A percentile compares a stretch with the other conserved stretches of the same genome.
Conservation (phyloP, 352 stramenopile genomes). For the Pythium scleroteichum region DNA sequence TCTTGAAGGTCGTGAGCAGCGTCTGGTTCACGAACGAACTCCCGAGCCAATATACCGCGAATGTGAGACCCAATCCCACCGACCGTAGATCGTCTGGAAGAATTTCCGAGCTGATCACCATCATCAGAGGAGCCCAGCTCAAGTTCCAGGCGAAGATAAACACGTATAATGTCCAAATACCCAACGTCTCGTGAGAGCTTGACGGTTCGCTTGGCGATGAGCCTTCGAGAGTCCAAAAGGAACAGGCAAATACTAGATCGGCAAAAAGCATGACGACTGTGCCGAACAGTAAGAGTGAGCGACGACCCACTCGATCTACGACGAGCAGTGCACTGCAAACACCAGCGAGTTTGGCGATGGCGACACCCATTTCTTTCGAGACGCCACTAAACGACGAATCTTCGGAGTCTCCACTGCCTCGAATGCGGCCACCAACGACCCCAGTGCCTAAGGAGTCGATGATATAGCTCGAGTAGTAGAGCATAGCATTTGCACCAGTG, state of each 20-base stretch:
- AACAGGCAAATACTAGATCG: slow-evolving; percentile 53
- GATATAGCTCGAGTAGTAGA: slow-evolving; percentile 85
- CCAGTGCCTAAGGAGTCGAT: slow-evolving; percentile 39
- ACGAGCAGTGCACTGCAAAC: slow-evolving; percentile 57
- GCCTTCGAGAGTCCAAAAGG: slow-evolving; percentile 45
- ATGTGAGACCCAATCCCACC: slow-evolving; percentile 69
- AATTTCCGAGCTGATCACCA: slow-evolving; percentile 69
- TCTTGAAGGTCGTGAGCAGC: slow-evolving; percentile 55
- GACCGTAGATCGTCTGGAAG: slow-evolving; percentile 71
- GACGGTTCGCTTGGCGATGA: background rate
- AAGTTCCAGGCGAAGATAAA: slow-evolving; percentile 81
- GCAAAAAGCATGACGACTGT: slow-evolving; percentile 51
- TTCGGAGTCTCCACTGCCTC: background rate
- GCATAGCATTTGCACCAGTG: slow-evolving; percentile 71
- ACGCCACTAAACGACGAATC: slow-evolving; percentile 18
- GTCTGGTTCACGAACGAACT: slow-evolving; percentile 74
- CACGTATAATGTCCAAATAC: slow-evolving; percentile 62
- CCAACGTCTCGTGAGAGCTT: slow-evolving; percentile 34
- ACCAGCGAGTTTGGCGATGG: slow-evolving; percentile 60
- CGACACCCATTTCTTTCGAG: slow-evolving; percentile 63
- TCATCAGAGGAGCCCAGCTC: slow-evolving; percentile 77
- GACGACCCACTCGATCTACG: slow-evolving; percentile 62
- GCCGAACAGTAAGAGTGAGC: slow-evolving; percentile 55
- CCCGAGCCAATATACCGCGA: slow-evolving; percentile 70
- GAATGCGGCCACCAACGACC: slow-evolving; percentile 2